Percentiles rank a stretch among this genome's conserved stretches.
These are phyloP conservation scores for Aspergillus sp. DNA, from an alignment of 2,329 filamentous ascomycete genomes.

Conservation along the genomic window DNA sequence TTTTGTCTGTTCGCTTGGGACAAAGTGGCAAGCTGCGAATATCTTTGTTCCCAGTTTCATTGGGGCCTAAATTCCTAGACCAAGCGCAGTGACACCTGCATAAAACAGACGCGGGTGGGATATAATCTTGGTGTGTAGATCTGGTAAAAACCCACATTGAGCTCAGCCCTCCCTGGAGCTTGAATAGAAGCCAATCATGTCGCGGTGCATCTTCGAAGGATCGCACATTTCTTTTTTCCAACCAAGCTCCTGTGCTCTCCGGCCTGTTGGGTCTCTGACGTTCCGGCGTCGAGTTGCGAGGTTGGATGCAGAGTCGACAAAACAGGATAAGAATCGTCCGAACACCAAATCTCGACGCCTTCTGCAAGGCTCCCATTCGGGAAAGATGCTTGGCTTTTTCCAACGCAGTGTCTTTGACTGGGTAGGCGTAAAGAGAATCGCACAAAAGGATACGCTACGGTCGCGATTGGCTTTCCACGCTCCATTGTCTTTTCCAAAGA, in stretches of 20 bases:
- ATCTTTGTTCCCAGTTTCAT: constrained; percentile 7
- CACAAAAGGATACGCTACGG: constrained; percentile 3
- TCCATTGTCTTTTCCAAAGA: background rate
- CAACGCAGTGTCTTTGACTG: constrained; percentile 3
- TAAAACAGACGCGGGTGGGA: constrained; percentile 10
- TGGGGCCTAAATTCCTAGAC: constrained; percentile 5
- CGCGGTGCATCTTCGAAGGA: constrained; percentile 5
- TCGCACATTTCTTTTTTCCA: constrained; percentile 3
- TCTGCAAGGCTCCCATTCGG: constrained; percentile 12
- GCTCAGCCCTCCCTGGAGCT: constrained; percentile 1
- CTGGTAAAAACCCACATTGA: constrained; percentile 8
- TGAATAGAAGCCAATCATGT: constrained; percentile 4
- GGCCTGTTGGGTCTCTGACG: background rate
- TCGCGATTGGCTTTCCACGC: constrained; percentile 3
- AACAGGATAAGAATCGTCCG: background rate
- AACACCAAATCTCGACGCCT: constrained; percentile 5
- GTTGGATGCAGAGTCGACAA: constrained; percentile 1
- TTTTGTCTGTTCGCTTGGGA: background rate
- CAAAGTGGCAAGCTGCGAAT: background rate
- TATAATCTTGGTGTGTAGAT: constrained; percentile 7
- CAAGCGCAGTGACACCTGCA: constrained; percentile 13
- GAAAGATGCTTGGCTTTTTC: constrained; percentile 10
- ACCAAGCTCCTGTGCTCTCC: background rate
- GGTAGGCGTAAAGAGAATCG: background rate
- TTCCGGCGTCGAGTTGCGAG: background rate